phyloP scores from a whole-genome alignment of 2,329 filamentous ascomycete genomes.

The Stachybotrys chlorohalonatus region DNA sequence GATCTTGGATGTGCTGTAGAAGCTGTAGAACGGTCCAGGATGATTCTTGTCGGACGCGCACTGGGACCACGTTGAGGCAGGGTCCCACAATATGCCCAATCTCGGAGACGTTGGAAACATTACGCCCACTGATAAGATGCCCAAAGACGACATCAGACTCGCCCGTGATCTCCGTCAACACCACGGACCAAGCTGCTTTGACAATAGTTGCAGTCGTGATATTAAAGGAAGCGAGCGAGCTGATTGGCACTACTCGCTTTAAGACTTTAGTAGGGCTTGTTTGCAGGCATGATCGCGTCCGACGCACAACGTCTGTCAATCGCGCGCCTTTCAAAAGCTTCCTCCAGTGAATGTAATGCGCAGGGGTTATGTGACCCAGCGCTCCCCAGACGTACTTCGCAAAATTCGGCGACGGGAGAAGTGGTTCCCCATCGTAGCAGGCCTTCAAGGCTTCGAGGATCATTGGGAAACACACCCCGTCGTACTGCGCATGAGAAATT shows the following conservation, averaged over 20 bases:
- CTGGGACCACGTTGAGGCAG: constrained; percentile 31
- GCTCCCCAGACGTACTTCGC: constrained; percentile 13
- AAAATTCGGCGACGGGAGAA: constrained; percentile 18
- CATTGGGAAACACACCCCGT: constrained; percentile 32
- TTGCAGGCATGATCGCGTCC: not conserved
- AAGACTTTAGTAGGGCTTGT: not conserved
- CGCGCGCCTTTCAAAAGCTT: constrained; percentile 26
- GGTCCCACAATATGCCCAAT: constrained; percentile 27
- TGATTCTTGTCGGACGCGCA: constrained; percentile 23
- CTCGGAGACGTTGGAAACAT: constrained; percentile 18
- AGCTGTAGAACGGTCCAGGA: constrained; percentile 25
- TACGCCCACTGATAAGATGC: constrained; percentile 29
- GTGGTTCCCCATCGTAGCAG: constrained; percentile 20
- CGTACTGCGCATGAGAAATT: constrained; percentile 37
- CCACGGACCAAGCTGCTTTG: constrained; percentile 35
- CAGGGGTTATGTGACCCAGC: constrained; percentile 1
- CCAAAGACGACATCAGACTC: constrained; percentile 30
- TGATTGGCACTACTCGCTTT: constrained; percentile 2
- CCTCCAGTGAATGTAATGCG: constrained; percentile 30
- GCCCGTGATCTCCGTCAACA: constrained; percentile 25
- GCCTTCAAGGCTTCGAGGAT: constrained; percentile 26
- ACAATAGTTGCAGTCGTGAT: constrained; percentile 27
- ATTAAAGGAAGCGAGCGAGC: constrained; percentile 7
- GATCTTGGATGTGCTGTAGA: constrained; percentile 28
- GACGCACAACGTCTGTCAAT: constrained; percentile 14